Evolutionary conservation across 768 basidiomycete species (phyloP).

Genomic region (Boletus barrowsii): DNA sequence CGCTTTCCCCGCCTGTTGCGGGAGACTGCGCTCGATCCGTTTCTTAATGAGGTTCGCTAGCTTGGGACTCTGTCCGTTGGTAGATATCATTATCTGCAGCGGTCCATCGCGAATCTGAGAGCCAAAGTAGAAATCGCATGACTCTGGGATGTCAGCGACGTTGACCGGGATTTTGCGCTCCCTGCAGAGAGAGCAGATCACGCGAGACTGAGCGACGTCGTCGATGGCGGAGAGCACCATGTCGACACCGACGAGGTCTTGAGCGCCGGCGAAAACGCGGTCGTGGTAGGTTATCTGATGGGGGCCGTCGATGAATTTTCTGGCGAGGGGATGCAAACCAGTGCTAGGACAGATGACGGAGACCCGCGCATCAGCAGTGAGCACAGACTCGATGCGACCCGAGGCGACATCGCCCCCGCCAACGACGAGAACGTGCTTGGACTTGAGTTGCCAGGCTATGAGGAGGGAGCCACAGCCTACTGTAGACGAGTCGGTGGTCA

Average conservation of each 20-base stretch:
- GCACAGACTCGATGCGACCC: constrained; percentile 80
- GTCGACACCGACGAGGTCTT: constrained; percentile 68
- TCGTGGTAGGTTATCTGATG: constrained; percentile 63
- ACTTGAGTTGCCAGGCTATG: constrained; percentile 89
- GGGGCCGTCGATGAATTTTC: constrained; percentile 44
- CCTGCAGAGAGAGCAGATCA: constrained; percentile 71
- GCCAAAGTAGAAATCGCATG: constrained; percentile 99
- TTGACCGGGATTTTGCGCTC: constrained; percentile 79
- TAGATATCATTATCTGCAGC: constrained; percentile 93
- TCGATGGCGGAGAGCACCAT: constrained; percentile 96
- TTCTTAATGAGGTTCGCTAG: constrained; percentile 81
- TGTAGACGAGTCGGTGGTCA: constrained; percentile 11
- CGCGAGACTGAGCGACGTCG: constrained; percentile 65
- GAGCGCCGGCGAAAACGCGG: constrained; percentile 58
- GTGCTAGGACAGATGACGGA: constrained; percentile 70
- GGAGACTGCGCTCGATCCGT: constrained; percentile 64
- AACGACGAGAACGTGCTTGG: constrained; percentile 82
- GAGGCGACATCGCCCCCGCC: constrained; percentile 94
- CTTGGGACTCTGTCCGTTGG: constrained; percentile 89
- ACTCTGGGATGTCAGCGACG: constrained; percentile 92
- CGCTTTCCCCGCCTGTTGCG: constrained; percentile 69
- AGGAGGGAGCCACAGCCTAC: constrained; percentile 71
- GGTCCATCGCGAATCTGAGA: constrained; percentile 88
- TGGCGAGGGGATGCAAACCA: constrained; percentile 63
- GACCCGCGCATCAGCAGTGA: constrained; percentile 75